A percentile compares a stretch with the other conserved stretches of the same genome.
Conservation (phyloP, 2,329 filamentous ascomycete genomes). For the Graphilbum ipis-grandicollis region DNA sequence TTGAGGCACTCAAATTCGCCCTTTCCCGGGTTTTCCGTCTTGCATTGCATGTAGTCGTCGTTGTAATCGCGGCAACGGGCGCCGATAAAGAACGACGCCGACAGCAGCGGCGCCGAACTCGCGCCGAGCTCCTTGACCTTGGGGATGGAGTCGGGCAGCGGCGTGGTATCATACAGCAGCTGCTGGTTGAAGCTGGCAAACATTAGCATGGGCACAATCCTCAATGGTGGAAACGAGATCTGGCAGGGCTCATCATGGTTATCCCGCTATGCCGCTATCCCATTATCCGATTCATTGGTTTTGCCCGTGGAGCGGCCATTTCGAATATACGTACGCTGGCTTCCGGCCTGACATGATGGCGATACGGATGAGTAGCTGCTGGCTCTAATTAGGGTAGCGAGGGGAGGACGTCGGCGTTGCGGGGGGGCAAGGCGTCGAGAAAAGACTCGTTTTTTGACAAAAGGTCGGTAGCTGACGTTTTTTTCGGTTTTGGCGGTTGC, state of each 20-base stretch:
- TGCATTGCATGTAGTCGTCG: conserved; percentile 99
- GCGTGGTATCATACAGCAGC: conserved; percentile 86
- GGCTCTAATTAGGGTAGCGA: too few species aligned
- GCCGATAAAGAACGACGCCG: conserved; percentile 91
- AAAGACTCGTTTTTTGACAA: conserved; percentile 8
- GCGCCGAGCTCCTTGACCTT: conserved; percentile 86
- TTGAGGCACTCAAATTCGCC: conserved; percentile 91
- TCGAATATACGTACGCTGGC: conserved; percentile 27
- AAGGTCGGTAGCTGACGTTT: too few species aligned
- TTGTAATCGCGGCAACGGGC: conserved; percentile 90
- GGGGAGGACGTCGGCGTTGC: background rate
- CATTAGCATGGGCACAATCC: too few species aligned
- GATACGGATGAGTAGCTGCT: too few species aligned
- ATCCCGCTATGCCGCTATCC: too few species aligned
- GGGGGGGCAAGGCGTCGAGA: too few species aligned
- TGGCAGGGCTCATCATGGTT: too few species aligned
- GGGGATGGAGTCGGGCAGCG: conserved; percentile 80
- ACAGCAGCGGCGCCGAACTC: conserved; percentile 80
- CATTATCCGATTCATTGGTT: too few species aligned
- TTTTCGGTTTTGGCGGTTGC: background rate
- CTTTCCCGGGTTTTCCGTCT: conserved; percentile 77
- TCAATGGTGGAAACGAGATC: too few species aligned
- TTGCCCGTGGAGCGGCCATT: too few species aligned
- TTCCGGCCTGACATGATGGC: conserved; percentile 38
- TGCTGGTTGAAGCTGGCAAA: conserved; percentile 72